phyloP scores from a whole-genome alignment of 139 green algal species.

The Pseudopediastrum boryanum region DNA sequence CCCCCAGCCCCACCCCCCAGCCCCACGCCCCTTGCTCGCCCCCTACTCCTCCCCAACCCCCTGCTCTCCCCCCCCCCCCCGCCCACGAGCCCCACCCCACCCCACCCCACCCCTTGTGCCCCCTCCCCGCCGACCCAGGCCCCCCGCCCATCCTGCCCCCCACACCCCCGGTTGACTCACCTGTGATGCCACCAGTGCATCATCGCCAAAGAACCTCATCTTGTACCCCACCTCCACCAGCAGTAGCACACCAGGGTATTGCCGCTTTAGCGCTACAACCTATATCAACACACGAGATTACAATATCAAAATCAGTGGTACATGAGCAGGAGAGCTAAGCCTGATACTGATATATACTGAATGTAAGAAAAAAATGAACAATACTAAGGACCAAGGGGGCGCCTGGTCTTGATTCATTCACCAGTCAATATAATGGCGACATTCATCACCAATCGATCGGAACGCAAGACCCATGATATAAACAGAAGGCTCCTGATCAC shows the following conservation, averaged over 20 bases:
- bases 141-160: no score
- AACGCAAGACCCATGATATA: no score
- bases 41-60: background rate
- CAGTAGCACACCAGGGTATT: slow-evolving; percentile 63
- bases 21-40: background rate
- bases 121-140: background rate
- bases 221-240: slow-evolving; percentile 77
- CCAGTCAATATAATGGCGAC: no score
- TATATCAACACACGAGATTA: slow-evolving; percentile 24
- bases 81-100: background rate
- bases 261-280: slow-evolving; percentile 63
- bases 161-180: no score
- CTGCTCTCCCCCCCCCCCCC: background rate
- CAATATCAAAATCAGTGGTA: no score
- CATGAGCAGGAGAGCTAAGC: no score
- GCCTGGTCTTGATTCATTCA: no score
- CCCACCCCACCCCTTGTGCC: background rate
- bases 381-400: no score
- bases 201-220: slow-evolving; percentile 80
- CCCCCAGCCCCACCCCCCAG: background rate
- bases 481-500: no score
- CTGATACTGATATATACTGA: no score
- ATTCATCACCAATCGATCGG: no score
- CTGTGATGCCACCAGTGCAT: slow-evolving; percentile 75
- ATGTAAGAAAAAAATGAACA: no score